Conservation (phyloP, 2,329 filamentous ascomycete species). For the Pezicula rhizophila region DNA sequence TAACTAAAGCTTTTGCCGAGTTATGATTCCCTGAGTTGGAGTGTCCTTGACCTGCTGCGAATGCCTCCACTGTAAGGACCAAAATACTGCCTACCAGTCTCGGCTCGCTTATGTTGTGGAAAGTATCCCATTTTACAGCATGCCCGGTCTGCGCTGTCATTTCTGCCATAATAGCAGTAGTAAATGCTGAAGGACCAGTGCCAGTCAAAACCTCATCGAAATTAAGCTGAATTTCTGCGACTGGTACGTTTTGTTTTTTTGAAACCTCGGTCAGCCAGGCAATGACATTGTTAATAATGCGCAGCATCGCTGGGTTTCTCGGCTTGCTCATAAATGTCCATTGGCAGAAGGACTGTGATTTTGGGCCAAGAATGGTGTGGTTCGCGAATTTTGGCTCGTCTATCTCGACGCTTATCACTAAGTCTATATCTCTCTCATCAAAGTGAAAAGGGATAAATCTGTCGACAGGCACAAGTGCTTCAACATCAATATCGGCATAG, state of each 20-base stretch:
- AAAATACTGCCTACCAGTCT: slow-evolving; percentile 56
- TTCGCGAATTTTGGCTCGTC: slow-evolving; percentile 58
- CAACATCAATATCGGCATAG: slow-evolving; percentile 54
- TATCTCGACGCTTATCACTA: slow-evolving; percentile 66
- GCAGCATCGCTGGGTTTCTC: slow-evolving; percentile 59
- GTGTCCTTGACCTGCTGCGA: slow-evolving; percentile 65
- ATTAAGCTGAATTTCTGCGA: slow-evolving; percentile 54
- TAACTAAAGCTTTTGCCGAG: slow-evolving; percentile 56
- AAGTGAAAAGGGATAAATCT: slow-evolving; percentile 58
- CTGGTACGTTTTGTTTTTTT: slow-evolving; percentile 46
- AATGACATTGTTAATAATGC: slow-evolving; percentile 61
- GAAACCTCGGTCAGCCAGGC: slow-evolving; percentile 55
- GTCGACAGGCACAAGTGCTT: slow-evolving; percentile 43
- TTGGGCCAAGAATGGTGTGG: slow-evolving; percentile 58
- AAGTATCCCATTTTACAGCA: slow-evolving; percentile 51
- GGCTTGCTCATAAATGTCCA: slow-evolving; percentile 69
- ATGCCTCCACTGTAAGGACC: slow-evolving; percentile 63
- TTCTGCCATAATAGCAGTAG: slow-evolving; percentile 53
- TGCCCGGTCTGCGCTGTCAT: slow-evolving; percentile 45
- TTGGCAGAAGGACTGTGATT: slow-evolving; percentile 64
- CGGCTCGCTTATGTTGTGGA: slow-evolving; percentile 60
- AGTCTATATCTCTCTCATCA: slow-evolving; percentile 52
- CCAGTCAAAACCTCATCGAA: slow-evolving; percentile 66
- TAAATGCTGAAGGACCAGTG: slow-evolving; percentile 64
- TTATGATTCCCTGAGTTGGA: slow-evolving; percentile 65